Evolutionary conservation across 768 basidiomycete genomes (phyloP).

Genomic region (Tephrocybe sp.): DNA sequence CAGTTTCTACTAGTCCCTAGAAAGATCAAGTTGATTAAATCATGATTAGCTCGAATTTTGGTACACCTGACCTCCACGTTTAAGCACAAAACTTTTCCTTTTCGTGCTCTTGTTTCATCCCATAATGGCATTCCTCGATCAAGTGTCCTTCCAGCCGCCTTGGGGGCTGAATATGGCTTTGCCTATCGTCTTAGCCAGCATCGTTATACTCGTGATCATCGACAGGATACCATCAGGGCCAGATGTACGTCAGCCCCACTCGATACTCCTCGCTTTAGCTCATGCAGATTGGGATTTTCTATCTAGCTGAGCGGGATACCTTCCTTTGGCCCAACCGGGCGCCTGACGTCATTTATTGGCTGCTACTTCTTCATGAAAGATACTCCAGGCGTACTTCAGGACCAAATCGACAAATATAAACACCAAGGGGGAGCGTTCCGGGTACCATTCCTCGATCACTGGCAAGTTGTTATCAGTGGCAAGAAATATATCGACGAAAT

Average conservation of each 20-base stretch:
- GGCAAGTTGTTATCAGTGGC: neutral
- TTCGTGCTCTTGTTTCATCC: too few species aligned
- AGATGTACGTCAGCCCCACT: neutral
- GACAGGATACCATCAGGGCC: neutral
- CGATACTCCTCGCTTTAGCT: neutral
- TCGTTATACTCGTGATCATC: neutral
- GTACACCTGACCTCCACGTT: too few species aligned
- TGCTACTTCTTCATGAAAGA: neutral
- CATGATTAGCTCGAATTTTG: too few species aligned
- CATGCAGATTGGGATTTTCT: neutral
- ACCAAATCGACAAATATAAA: neutral
- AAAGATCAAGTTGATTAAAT: too few species aligned
- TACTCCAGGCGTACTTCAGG: neutral
- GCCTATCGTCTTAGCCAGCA: neutral
- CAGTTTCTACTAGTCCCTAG: too few species aligned
- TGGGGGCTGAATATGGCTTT: neutral
- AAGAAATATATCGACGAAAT: neutral
- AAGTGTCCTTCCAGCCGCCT: neutral
- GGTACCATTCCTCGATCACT: neutral
- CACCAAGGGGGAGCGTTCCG: neutral
- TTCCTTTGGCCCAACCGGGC: neutral
- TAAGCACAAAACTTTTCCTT: too few species aligned
- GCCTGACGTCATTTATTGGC: neutral
- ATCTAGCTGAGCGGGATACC: neutral
- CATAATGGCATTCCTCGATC: too few species aligned